Base-by-base conservation (phyloP, 2,329 filamentous ascomycete species). In the Byssoonygena ceratinophila region DNA sequence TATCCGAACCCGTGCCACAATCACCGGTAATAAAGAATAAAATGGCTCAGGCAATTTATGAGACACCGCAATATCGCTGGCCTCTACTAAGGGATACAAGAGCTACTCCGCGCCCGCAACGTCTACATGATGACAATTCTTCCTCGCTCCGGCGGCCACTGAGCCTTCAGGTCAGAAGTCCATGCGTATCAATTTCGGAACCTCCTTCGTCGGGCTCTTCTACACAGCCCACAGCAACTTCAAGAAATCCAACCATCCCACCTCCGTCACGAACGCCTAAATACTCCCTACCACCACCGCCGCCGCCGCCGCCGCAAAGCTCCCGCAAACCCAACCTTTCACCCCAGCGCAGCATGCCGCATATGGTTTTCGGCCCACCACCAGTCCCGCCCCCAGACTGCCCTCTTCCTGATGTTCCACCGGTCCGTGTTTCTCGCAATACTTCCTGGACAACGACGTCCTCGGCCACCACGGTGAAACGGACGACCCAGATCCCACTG, bases 371-470 rank as follows among this genome's bases (percentile, higher is more conserved):
- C 27, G 57, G 59, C 5, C 60, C 62, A 7, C 62, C 62, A 2
- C 56, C 58, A 4, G 58, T 60, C 2, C 62, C 62, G 9, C 62
- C 62, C 7, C 62, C 62, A 22, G 54, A 61, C 44, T 60, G 57
- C n/a, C 62, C 62, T 8, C 54, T 64, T 2, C 62, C 62, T 6
- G 56, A 58, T 40, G 54, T 63, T 8, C 62, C 62, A 14, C 43
- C 55, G 14, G 22, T 32, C n/a, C 3, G 7, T 4, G 29, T 3
- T 4, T 31, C 20, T 18, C n/a, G 18, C n/a, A 25, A 9, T 2
- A 25, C 39, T 27, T 16, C 37, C 3, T 16, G 5, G 9, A 9
- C 48, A 39, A 50, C 41, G 9, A 18, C 49, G 4, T 20, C 16
- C 20, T 31, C 49, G 22, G 4, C 40, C 22, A 9, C n/a, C 18